These are phyloP conservation scores for Vishniacozyma victoriae DNA, from an alignment of 768 basidiomycete species.

Conservation along the genomic window DNA sequence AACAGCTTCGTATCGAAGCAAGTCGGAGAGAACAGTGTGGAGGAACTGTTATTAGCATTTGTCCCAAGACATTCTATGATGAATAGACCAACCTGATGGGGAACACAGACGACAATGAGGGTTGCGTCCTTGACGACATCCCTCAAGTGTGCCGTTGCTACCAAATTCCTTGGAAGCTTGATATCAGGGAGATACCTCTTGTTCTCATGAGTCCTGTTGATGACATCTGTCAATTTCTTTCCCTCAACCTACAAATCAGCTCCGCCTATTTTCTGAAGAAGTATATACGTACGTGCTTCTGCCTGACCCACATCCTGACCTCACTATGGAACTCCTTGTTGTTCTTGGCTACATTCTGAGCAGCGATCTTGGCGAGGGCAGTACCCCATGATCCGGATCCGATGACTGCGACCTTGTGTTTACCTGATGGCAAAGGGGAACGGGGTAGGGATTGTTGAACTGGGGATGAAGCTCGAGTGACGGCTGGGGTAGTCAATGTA, in stretches of 20 bases:
- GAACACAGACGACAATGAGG: slow-evolving; percentile 50
- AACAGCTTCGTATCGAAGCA: slow-evolving; percentile 35
- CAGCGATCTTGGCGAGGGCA: slow-evolving; percentile 49
- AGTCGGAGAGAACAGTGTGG: slow-evolving; percentile 38
- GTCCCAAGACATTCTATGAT: not conserved
- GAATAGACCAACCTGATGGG: slow-evolving; percentile 45
- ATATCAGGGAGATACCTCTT: slow-evolving; percentile 50
- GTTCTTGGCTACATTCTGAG: slow-evolving; percentile 41
- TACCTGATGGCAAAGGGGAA: slow-evolving; percentile 40
- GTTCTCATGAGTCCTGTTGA: slow-evolving; percentile 52
- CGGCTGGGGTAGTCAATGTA: slow-evolving; percentile 17
- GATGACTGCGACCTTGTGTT: slow-evolving; percentile 46
- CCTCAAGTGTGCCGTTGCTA: slow-evolving; percentile 48
- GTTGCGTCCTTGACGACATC: slow-evolving; percentile 50
- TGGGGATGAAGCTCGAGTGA: slow-evolving; percentile 45
- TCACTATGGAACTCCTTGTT: slow-evolving; percentile 48
- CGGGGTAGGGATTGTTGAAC: slow-evolving; percentile 28
- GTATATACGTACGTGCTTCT: slow-evolving; percentile 48
- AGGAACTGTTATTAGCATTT: slow-evolving; percentile 24
- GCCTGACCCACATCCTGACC: slow-evolving; percentile 51
- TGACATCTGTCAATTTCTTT: slow-evolving; percentile 48
- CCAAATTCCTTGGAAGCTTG: slow-evolving; percentile 48
- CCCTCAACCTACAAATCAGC: slow-evolving; percentile 39
- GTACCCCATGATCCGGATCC: slow-evolving; percentile 49
- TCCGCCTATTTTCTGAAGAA: not conserved